A percentile compares a stretch with the other conserved stretches of the same genome.
Conservation (phyloP, 1,139 yeast genomes). For the Sugiyamaella neomexicana region DNA sequence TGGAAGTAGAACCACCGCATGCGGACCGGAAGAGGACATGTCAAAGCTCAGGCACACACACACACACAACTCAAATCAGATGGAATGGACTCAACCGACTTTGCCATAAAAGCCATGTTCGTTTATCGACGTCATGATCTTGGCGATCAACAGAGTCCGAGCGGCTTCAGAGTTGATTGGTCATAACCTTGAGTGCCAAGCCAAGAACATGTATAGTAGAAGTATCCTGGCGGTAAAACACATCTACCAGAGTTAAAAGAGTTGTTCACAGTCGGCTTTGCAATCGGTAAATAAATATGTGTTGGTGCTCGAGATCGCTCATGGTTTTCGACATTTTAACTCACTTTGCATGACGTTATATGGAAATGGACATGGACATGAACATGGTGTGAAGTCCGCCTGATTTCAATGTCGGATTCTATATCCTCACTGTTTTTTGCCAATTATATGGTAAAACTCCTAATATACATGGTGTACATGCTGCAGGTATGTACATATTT, state of each 20-base stretch:
- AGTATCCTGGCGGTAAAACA: not conserved
- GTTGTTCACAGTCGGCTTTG: not conserved
- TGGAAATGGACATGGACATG: no score
- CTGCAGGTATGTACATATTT: not conserved
- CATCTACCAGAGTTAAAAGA: not conserved
- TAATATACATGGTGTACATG: not conserved
- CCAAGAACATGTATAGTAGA: not conserved
- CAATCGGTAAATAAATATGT: no score
- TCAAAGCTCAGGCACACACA: no score
- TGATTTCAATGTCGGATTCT: no score
- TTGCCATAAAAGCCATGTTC: not conserved
- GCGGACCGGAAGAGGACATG: no score
- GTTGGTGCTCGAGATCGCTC: not conserved
- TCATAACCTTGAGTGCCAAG: not conserved
- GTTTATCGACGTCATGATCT: slow-evolving; percentile 2
- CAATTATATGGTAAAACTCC: no score
- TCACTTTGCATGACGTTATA: not conserved
- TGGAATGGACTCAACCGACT: no score
- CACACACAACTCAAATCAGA: no score
- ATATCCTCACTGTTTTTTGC: no score
- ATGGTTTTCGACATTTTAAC: not conserved
- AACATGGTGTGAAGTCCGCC: no score
- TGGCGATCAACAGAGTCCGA: slow-evolving; percentile 1
- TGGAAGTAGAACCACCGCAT: no score
- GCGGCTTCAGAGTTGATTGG: not conserved